A percentile compares a stretch with the other conserved stretches of the same genome.
These are phyloP conservation scores for Suhomyces tanzawaensis DNA, from an alignment of 805 yeast genomes.

Conservation along the genomic window DNA sequence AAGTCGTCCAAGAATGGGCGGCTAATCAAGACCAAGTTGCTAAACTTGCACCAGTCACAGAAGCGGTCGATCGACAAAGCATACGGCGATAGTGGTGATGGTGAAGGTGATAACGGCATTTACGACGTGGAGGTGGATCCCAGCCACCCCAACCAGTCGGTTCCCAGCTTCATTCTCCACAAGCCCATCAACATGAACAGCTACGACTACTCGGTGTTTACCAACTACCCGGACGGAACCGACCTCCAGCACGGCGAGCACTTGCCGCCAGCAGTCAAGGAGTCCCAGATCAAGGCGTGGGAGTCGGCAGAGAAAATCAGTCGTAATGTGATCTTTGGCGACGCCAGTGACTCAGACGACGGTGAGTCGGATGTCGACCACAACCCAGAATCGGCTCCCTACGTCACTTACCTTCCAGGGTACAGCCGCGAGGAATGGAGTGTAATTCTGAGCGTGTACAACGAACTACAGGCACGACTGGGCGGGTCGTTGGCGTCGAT, in stretches of 20 bases:
- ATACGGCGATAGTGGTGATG: slow-evolving; percentile 1
- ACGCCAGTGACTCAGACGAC: slow-evolving; percentile 22
- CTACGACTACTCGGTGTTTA: slow-evolving; percentile 39
- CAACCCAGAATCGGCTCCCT: slow-evolving; percentile 10
- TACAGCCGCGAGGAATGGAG: slow-evolving; percentile 36
- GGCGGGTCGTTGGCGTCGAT: neutral
- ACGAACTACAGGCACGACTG: slow-evolving; percentile 4
- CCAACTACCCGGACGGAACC: slow-evolving; percentile 18
- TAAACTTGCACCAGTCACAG: slow-evolving; percentile 40
- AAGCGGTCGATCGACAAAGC: slow-evolving; percentile 14
- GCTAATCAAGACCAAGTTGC: slow-evolving; percentile 33
- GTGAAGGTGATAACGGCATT: slow-evolving; percentile 3
- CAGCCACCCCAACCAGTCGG: slow-evolving; percentile 15
- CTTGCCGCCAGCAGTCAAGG: slow-evolving; percentile 35
- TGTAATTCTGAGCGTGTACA: slow-evolving; percentile 11
- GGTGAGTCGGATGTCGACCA: slow-evolving; percentile 17
- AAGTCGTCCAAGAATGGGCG: slow-evolving; percentile 24
- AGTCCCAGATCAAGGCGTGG: slow-evolving; percentile 45
- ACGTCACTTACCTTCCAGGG: slow-evolving; percentile 32
- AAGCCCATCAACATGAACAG: slow-evolving; percentile 30
- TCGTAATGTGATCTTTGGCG: slow-evolving; percentile 35
- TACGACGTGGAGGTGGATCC: slow-evolving; percentile 11
- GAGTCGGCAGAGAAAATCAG: slow-evolving; percentile 42
- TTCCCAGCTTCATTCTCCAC: slow-evolving; percentile 27
- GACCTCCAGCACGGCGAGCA: slow-evolving; percentile 17